phyloP scores from a whole-genome alignment of 305 asterid genomes.

The Salvia sclarea region DNA sequence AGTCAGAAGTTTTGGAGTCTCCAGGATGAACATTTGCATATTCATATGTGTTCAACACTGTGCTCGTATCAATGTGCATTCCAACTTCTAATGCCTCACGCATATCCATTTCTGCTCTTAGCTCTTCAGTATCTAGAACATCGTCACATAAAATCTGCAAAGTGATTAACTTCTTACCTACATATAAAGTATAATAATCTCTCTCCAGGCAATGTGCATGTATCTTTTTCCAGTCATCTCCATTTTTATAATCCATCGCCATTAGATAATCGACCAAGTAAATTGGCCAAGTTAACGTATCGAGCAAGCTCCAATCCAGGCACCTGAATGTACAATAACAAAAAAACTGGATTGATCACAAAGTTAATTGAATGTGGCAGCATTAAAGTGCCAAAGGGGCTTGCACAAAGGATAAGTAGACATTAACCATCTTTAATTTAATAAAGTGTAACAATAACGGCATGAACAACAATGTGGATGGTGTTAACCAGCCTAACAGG shows the following conservation, averaged over 20 bases:
- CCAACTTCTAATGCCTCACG: slow-evolving; percentile 83
- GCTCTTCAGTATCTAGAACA: slow-evolving; percentile 73
- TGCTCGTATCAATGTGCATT: slow-evolving; percentile 54
- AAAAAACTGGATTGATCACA: slow-evolving; percentile 24
- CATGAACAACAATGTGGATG: slow-evolving; percentile 18
- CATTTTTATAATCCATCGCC: slow-evolving; percentile 56
- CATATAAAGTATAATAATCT: slow-evolving; percentile 77
- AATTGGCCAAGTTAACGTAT: slow-evolving; percentile 87
- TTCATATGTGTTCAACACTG: slow-evolving; percentile 41
- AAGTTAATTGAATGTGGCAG: not conserved
- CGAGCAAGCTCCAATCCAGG: slow-evolving; percentile 95
- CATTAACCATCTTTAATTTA: slow-evolving; percentile 1
- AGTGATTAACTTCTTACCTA: slow-evolving; percentile 63
- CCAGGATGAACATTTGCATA: slow-evolving; percentile 64
- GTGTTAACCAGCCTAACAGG: slow-evolving; percentile 2
- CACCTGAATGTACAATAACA: slow-evolving; percentile 46
- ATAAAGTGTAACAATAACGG: slow-evolving; percentile 16
- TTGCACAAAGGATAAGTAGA: slow-evolving; percentile 20
- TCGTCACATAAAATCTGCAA: slow-evolving; percentile 90
- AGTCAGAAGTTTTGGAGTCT: slow-evolving; percentile 57
- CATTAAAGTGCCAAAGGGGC: slow-evolving; percentile 8
- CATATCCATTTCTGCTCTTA: slow-evolving; percentile 74
- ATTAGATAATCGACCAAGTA: slow-evolving; percentile 73
- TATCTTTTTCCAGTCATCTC: slow-evolving; percentile 70
- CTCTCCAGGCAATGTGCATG: slow-evolving; percentile 64